A percentile compares a stretch with the other conserved stretches of the same genome.
These are phyloP conservation scores for Phytopythium aichiense DNA, from an alignment of 352 stramenopile species.

Conservation along the genomic window DNA sequence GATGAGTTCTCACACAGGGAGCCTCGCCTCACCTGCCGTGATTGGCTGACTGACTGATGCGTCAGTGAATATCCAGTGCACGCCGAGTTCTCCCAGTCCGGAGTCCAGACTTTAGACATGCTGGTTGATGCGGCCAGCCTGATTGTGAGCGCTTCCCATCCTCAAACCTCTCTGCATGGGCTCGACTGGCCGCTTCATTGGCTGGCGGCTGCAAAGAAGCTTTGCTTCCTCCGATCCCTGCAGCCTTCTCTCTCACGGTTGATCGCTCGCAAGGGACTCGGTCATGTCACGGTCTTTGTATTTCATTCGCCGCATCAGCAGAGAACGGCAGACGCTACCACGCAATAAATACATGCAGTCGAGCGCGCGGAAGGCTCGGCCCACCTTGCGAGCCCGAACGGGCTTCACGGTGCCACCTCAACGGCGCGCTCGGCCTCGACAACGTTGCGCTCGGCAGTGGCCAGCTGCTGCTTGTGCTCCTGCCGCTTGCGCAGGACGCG, in stretches of 20 bases:
- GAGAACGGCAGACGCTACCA: background rate
- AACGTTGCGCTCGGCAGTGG: background rate
- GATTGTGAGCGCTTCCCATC: too few relatives aligned
- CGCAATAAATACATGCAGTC: background rate
- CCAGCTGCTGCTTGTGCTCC: slow-evolving; percentile 5
- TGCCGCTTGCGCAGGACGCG: slow-evolving; percentile 15
- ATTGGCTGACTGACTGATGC: background rate
- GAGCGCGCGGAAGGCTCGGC: background rate
- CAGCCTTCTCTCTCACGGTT: background rate
- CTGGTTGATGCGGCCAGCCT: too few relatives aligned
- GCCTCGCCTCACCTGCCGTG: too few relatives aligned
- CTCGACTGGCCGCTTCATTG: background rate
- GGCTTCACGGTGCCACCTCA: background rate
- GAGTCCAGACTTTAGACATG: too few relatives aligned
- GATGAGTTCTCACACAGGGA: too few relatives aligned
- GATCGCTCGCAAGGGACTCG: background rate
- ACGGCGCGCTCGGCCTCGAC: background rate
- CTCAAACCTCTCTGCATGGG: too few relatives aligned
- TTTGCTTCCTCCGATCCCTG: background rate
- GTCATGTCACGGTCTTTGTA: background rate
- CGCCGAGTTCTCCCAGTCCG: too few relatives aligned
- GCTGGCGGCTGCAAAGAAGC: background rate
- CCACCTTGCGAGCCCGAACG: background rate
- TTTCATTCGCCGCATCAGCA: background rate
- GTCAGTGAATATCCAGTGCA: background rate